Evolutionary conservation across 192 early-diverging fungal genomes (phyloP).

Genomic region (Entomortierella beljakovae): DNA sequence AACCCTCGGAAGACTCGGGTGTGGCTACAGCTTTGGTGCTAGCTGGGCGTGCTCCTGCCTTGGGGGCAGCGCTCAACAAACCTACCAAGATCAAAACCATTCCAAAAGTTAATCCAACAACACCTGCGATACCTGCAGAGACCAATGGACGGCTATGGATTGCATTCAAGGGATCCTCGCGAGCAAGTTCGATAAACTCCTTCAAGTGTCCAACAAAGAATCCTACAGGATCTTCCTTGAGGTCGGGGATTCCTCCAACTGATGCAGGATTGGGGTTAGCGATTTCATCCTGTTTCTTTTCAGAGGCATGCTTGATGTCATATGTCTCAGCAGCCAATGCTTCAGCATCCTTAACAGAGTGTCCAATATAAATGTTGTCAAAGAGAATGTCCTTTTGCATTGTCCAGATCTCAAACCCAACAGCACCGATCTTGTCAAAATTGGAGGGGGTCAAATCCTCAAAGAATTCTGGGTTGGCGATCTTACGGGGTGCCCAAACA

Average conservation of each 20-base stretch:
- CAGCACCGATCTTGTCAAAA: constrained; percentile 82
- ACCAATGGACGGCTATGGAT: constrained; percentile 51
- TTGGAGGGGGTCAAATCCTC: constrained; percentile 83
- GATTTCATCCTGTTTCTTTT: constrained; percentile 69
- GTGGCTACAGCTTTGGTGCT: not conserved
- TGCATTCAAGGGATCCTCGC: constrained; percentile 55
- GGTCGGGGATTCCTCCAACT: constrained; percentile 5
- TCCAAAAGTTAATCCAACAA: constrained; percentile 33
- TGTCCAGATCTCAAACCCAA: constrained; percentile 95
- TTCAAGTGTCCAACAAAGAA: constrained; percentile 36
- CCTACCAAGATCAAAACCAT: constrained; percentile 49
- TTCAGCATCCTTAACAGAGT: constrained; percentile 74
- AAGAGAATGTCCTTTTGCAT: constrained; percentile 91
- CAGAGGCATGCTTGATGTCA: constrained; percentile 79
- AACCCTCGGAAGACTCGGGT: too few relatives aligned
- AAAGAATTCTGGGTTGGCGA: constrained; percentile 86
- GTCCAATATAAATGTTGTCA: constrained; percentile 92
- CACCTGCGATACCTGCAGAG: constrained; percentile 40
- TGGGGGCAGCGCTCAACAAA: constrained; percentile 35
- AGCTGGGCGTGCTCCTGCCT: not conserved
- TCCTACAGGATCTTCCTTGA: constrained; percentile 54
- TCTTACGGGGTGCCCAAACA: constrained; percentile 85
- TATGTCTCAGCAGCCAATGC: constrained; percentile 82
- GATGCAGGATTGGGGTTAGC: constrained; percentile 33
- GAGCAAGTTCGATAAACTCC: constrained; percentile 47